A percentile compares a stretch with the other conserved stretches of the same genome.
Evolutionary conservation across 164 flowering plant species (phyloP).

Genomic region (Nymphaea thermarum): DNA sequence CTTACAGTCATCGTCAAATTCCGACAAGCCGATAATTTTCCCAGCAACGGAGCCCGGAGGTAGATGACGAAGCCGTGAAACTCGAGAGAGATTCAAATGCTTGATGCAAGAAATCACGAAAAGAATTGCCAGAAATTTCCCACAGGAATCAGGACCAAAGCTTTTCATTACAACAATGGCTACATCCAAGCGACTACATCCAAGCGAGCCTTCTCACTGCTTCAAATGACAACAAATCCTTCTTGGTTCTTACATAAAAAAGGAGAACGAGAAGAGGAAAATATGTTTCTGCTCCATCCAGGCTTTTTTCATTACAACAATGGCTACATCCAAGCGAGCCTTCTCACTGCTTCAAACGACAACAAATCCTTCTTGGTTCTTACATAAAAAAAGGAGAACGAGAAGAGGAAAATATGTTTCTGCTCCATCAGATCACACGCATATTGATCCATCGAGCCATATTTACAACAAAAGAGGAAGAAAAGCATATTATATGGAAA

Average conservation of each 20-base stretch:
- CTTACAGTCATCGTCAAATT: no score
- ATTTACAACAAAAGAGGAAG: background rate
- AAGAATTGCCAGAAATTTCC: no score
- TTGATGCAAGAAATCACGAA: no score
- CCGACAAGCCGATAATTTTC: no score
- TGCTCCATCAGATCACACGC: background rate
- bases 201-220: background rate
- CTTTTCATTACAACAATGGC: no score
- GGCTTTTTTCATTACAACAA: background rate
- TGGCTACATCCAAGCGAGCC: background rate
- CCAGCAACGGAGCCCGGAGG: no score
- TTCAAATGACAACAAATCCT: background rate
- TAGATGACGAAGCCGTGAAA: no score
- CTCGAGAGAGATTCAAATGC: no score
- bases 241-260: background rate
- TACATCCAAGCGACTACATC: background rate
- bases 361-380: background rate
- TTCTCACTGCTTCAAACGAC: background rate
- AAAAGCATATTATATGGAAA: background rate
- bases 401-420: background rate
- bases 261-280: background rate
- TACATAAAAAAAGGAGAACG: no score
- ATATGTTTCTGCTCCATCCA: background rate
- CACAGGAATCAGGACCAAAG: background rate
- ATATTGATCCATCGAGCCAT: background rate